Conservation (phyloP, 192 early-diverging fungal species). For the Coemansia sp. region DNA sequence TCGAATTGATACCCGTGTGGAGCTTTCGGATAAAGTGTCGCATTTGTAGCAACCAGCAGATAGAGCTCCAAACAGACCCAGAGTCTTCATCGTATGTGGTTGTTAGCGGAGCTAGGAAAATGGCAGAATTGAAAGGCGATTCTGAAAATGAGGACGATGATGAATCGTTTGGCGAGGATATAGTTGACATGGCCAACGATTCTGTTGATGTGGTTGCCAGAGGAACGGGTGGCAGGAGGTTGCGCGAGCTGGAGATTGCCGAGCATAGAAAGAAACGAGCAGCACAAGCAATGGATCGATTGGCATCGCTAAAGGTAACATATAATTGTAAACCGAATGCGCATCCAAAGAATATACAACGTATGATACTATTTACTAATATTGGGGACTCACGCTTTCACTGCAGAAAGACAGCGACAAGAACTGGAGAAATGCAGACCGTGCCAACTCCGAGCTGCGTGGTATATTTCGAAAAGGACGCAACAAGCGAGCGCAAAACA, state of each 20-base stretch:
- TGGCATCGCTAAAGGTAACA: slow-evolving; percentile 51
- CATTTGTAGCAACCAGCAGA: slow-evolving; percentile 73
- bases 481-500: slow-evolving; percentile 50
- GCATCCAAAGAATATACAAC: background rate
- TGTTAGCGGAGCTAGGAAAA: slow-evolving; percentile 65
- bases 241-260: slow-evolving; percentile 60
- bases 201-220: slow-evolving; percentile 52
- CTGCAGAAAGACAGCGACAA: slow-evolving; percentile 66
- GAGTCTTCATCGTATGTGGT: slow-evolving; percentile 58
- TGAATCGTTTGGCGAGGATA: slow-evolving; percentile 45
- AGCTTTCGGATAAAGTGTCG: slow-evolving; percentile 95
- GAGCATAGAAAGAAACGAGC: slow-evolving; percentile 56
- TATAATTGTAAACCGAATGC: background rate
- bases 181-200: slow-evolving; percentile 61
- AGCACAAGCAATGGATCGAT: slow-evolving; percentile 45
- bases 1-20: slow-evolving; percentile 70
- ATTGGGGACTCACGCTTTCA: background rate
- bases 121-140: slow-evolving; percentile 57
- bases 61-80: slow-evolving; percentile 94
- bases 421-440: slow-evolving; percentile 80
- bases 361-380: background rate
- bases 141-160: slow-evolving; percentile 22
- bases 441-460: slow-evolving; percentile 67
- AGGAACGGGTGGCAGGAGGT: slow-evolving; percentile 38
- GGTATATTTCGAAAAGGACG: slow-evolving; percentile 72